Evolutionary conservation across 2,329 filamentous ascomycete species (phyloP).

Genomic region (Colletotrichum sidae): DNA sequence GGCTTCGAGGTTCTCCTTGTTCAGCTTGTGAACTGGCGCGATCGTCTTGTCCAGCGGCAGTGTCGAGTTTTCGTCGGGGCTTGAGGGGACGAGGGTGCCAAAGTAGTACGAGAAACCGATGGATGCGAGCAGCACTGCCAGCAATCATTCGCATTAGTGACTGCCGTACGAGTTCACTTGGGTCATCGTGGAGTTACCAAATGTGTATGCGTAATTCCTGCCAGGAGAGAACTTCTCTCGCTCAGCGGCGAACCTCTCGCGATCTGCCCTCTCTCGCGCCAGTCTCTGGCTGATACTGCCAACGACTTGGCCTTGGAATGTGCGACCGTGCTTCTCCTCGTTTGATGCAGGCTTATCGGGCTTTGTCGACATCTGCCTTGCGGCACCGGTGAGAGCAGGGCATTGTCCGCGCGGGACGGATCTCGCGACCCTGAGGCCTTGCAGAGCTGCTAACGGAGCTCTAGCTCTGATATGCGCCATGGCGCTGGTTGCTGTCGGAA

Average conservation of each 20-base stretch:
- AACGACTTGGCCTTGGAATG: constrained; percentile 70
- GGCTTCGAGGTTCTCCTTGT: constrained; percentile 73
- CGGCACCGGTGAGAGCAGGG: constrained; percentile 28
- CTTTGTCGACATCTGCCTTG: constrained; percentile 41
- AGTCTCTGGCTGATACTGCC: constrained; percentile 68
- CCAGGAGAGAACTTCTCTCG: constrained; percentile 49
- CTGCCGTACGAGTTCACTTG: background rate
- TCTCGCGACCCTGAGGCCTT: constrained; percentile 43
- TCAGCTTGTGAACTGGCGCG: constrained; percentile 67
- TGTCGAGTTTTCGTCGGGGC: constrained; percentile 66
- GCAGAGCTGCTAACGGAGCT: constrained; percentile 46
- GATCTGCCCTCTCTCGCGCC: constrained; percentile 65
- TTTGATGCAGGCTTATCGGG: constrained; percentile 42
- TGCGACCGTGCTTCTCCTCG: constrained; percentile 52
- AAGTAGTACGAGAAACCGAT: constrained; percentile 68
- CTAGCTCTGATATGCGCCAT: constrained; percentile 50
- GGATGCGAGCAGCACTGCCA: constrained; percentile 63
- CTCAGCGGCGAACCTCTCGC: constrained; percentile 59
- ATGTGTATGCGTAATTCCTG: constrained; percentile 64
- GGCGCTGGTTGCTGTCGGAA: constrained; percentile 23
- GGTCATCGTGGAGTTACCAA: constrained; percentile 56
- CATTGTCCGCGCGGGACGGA: constrained; percentile 32
- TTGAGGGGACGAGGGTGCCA: constrained; percentile 65
- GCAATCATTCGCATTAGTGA: constrained; percentile 18
- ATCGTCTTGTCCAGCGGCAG: constrained; percentile 64